These are phyloP conservation scores for Purpureocillium takamizusanense DNA, from an alignment of 2,329 filamentous ascomycete species.

Conservation along the genomic window DNA sequence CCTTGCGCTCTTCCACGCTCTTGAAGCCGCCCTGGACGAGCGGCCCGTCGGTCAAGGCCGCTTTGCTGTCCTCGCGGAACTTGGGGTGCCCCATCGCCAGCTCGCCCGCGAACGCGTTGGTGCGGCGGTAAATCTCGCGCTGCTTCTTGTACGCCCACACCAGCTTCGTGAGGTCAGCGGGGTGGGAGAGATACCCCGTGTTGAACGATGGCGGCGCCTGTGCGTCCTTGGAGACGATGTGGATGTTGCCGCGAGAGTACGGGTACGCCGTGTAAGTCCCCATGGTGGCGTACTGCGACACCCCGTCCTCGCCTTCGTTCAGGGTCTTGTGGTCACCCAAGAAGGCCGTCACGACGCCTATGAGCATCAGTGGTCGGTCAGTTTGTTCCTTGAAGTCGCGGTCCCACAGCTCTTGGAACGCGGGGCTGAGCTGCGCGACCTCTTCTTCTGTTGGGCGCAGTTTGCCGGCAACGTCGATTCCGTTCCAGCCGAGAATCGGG, in stretches of 20 bases:
- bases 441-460: constrained; percentile 45
- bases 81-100: constrained; percentile 28
- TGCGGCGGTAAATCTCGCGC: constrained; percentile 49
- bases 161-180: constrained; percentile 46
- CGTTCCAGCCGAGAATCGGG: constrained; percentile 47
- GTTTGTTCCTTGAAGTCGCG: constrained; percentile 34
- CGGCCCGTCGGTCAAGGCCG: constrained; percentile 18
- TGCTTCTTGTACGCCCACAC: constrained; percentile 56
- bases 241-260: constrained; percentile 50
- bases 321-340: constrained; percentile 3
- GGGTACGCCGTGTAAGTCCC: constrained; percentile 49
- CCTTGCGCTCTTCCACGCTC: constrained; percentile 17
- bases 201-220: constrained; percentile 43
- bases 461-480: constrained; percentile 45
- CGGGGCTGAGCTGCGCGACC: constrained; percentile 39
- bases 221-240: constrained; percentile 39
- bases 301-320: constrained; percentile 1
- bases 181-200: constrained; percentile 36
- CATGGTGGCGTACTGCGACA: constrained; percentile 39
- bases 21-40: constrained; percentile 8
- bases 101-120: constrained; percentile 40
- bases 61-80: constrained; percentile 31
- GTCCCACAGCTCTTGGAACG: constrained; percentile 46
- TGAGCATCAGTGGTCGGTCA: constrained; percentile 39
- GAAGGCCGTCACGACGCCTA: constrained; percentile 21